These are phyloP conservation scores for Hypomontagnella submonticulosa DNA, from an alignment of 495 filamentous ascomycete genomes.

Conservation along the genomic window DNA sequence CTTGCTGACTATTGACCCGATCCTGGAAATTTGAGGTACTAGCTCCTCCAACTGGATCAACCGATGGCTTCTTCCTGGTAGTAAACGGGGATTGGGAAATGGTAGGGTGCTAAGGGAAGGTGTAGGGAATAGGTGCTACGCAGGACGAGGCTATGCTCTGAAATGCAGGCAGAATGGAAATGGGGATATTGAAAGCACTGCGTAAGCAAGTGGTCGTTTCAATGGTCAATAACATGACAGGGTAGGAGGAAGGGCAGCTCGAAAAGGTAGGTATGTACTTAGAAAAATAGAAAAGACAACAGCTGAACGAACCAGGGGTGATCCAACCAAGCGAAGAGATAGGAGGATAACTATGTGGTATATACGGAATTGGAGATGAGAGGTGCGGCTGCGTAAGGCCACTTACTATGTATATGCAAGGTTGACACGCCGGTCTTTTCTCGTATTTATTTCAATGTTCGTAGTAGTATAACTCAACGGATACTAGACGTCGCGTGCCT, in stretches of 20 bases:
- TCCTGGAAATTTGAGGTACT: conserved; percentile 23
- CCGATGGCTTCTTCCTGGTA: conserved; percentile 21
- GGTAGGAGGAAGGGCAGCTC: conserved; percentile 9
- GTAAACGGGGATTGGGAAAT: conserved; percentile 7
- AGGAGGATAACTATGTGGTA: conserved; percentile 2
- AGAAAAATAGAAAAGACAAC: conserved; percentile 10
- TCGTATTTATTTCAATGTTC: neutral
- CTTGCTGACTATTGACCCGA: conserved; percentile 23
- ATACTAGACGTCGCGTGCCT: too few relatives aligned
- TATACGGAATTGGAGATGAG: conserved; percentile 5
- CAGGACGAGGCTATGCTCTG: conserved; percentile 37
- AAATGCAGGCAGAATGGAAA: conserved; percentile 9
- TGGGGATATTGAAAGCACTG: conserved; percentile 24
- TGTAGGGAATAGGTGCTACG: conserved; percentile 35
- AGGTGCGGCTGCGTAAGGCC: neutral
- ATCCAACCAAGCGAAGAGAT: conserved; percentile 4
- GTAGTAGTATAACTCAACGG: neutral
- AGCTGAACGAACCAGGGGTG: conserved; percentile 28
- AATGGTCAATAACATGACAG: conserved; percentile 19
- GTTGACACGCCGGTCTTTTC: conserved; percentile 8
- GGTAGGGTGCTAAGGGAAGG: conserved; percentile 31
- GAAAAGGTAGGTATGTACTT: conserved; percentile 35
- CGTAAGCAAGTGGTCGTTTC: conserved; percentile 29
- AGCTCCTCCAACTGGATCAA: conserved; percentile 37
- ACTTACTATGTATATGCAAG: conserved; percentile 29